phyloP scores from a whole-genome alignment of 2,329 filamentous ascomycete species.

The Fusarium anthophilum region DNA sequence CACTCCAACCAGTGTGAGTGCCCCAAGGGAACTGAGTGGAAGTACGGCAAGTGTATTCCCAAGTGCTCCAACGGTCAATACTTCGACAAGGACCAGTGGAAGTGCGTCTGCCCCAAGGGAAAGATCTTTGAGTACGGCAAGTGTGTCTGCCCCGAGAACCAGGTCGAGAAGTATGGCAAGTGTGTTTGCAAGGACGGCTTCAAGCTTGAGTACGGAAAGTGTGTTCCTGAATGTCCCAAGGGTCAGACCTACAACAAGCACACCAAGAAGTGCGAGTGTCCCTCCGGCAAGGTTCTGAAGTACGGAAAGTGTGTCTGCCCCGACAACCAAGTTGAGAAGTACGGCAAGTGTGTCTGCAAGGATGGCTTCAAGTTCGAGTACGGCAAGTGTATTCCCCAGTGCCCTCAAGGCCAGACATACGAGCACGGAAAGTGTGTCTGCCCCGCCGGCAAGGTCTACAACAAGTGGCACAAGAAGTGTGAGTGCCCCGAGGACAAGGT shows the following conservation, averaged over 20 bases:
- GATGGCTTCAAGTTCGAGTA: conserved; percentile 9
- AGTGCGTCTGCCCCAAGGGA: conserved; percentile 28
- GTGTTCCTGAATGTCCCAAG: conserved; percentile 3
- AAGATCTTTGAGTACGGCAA: conserved; percentile 18
- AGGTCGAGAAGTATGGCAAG: neutral
- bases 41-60: conserved; percentile 14
- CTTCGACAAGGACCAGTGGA: neutral
- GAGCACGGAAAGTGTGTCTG: conserved; percentile 19
- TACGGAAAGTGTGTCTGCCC: conserved; percentile 13
- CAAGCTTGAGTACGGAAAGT: conserved; percentile 17
- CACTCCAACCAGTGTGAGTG: conserved; percentile 2
- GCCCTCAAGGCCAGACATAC: conserved; percentile 3
- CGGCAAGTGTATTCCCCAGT: conserved; percentile 13
- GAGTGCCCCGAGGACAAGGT: conserved; percentile 16
- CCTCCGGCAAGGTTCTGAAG: conserved; percentile 3
- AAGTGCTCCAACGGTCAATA: conserved; percentile 7
- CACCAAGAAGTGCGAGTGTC: conserved; percentile 16
- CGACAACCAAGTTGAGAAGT: neutral
- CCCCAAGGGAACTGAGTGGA: conserved; percentile 8
- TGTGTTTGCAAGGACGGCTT: conserved; percentile 11
- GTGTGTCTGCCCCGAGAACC: conserved; percentile 12
- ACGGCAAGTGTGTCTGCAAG: conserved; percentile 8
- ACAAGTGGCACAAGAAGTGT: conserved; percentile 15
- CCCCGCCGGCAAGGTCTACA: conserved; percentile 12
- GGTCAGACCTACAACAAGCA: neutral